Evolutionary conservation across 2,329 filamentous ascomycete genomes (phyloP).

Genomic region (Moelleriella libera): DNA sequence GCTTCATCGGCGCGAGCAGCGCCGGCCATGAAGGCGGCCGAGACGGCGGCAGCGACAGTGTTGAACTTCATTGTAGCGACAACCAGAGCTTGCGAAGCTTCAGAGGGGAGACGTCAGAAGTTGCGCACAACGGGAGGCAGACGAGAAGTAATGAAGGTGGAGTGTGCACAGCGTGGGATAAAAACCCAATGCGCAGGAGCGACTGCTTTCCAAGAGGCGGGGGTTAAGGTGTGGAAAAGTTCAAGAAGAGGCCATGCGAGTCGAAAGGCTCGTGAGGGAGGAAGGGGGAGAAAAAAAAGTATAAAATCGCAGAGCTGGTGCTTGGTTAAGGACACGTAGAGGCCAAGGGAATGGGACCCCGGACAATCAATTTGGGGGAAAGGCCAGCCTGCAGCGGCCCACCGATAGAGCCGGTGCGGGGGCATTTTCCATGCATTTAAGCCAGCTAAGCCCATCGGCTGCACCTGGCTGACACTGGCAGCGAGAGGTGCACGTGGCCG

Average conservation of each 20-base stretch:
- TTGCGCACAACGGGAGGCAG: slow-evolving; percentile 9
- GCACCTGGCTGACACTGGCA: no score
- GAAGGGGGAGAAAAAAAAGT: neutral
- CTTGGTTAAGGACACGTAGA: slow-evolving; percentile 19
- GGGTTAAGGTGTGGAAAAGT: slow-evolving; percentile 8
- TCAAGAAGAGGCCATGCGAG: slow-evolving; percentile 3
- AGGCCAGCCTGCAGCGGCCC: neutral
- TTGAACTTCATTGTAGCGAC: slow-evolving; percentile 67
- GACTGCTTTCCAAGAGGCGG: slow-evolving; percentile 10
- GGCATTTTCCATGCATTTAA: no score
- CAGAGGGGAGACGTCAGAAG: slow-evolving; percentile 25
- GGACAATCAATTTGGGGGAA: slow-evolving; percentile 5
- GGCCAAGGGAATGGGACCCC: slow-evolving; percentile 9
- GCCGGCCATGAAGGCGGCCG: slow-evolving; percentile 58
- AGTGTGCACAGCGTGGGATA: slow-evolving; percentile 3
- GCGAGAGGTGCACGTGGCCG: no score
- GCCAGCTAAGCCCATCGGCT: no score
- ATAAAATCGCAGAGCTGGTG: neutral
- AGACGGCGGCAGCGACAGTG: slow-evolving; percentile 60
- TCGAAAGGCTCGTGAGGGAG: neutral
- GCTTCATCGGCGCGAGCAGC: slow-evolving; percentile 56
- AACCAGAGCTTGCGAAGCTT: slow-evolving; percentile 1
- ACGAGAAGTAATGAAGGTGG: slow-evolving; percentile 4
- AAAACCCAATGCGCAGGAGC: slow-evolving; percentile 14
- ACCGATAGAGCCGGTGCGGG: no score